Base-by-base conservation (phyloP, 2,329 filamentous ascomycete species). In the Paracoccidioides brasiliensis region DNA sequence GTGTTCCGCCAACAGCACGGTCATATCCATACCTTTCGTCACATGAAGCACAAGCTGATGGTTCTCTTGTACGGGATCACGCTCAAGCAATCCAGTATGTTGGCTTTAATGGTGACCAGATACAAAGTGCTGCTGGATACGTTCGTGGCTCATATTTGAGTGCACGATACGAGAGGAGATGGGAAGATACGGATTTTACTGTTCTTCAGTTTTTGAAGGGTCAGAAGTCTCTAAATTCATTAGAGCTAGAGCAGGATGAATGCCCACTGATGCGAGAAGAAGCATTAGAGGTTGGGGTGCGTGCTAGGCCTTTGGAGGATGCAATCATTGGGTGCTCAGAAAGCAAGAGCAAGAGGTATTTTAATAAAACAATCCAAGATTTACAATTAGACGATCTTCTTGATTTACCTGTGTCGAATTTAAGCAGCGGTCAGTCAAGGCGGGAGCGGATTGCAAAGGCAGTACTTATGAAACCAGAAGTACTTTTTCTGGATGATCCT, bases 401-500 rank as follows among this genome's bases (percentile, higher is more conserved):
- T 1, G 79, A 86, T 42, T 84, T 95, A 67, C 90, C 91, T 0
- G 87, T 97, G 6, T 81, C 87, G 30, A 95, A 93, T 67, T 72
- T 98, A 55, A 96, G 90, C 67, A 96, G 97, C 69, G 93, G 93
- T 0, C 93, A 98, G 71, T 91, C 87, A 5, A 78, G 91, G 60
- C 77, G 93, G 55, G 87, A 91, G 6, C 82, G 88, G 59, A 95
- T 98, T 62, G 93, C 90, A 1, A 87, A 89, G 63, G 90, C 90
- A 0, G 72, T 98, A 52, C 76, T 97, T 57, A 82, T 77, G 5
- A 79, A 79, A 53, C 93, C 93, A 0, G 86, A 94, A 69, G 78
- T 95, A 9, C 67, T 98, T 58, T 76, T 97, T 53, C 76, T 95
- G 2, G 93, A 98, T 70, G 91, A 95, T 64, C 91, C 93, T 0